Conservation (phyloP, 345 rosid species). For the Hibiscus trionum region DNA sequence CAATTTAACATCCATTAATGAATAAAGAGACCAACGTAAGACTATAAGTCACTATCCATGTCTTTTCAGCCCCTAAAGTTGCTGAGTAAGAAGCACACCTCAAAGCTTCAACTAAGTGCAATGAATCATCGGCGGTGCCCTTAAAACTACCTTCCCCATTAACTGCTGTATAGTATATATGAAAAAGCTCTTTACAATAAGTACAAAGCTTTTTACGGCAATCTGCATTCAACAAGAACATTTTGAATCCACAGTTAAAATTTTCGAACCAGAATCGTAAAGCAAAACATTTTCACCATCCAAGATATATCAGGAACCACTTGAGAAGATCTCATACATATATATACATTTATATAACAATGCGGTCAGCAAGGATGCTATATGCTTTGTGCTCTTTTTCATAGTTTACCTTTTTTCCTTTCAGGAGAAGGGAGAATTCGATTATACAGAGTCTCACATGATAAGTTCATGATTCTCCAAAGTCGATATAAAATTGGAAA, state of each 20-base stretch:
- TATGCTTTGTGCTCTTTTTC: not conserved
- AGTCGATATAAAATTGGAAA: not conserved
- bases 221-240: conserved; percentile 43
- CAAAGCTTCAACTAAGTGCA: conserved; percentile 91
- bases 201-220: conserved; percentile 85
- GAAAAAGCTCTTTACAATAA: conserved; percentile 69
- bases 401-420: not conserved
- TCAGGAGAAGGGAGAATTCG: not conserved
- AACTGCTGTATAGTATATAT: conserved; percentile 70
- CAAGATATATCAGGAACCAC: not conserved
- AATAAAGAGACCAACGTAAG: not conserved
- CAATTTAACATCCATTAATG: conserved; percentile 17
- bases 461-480: not conserved
- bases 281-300: not conserved
- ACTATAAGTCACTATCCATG: conserved; percentile 11
- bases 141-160: conserved; percentile 75
- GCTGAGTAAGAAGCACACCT: conserved; percentile 36
- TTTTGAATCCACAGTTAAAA: not conserved
- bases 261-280: not conserved
- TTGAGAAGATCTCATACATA: not conserved
- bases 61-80: conserved; percentile 6
- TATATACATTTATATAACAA: not conserved
- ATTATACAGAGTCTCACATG: not conserved
- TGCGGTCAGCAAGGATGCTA: not conserved
- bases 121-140: conserved; percentile 84